Base-by-base conservation (phyloP, 495 filamentous ascomycete genomes). In the Xylaria bambusicola region DNA sequence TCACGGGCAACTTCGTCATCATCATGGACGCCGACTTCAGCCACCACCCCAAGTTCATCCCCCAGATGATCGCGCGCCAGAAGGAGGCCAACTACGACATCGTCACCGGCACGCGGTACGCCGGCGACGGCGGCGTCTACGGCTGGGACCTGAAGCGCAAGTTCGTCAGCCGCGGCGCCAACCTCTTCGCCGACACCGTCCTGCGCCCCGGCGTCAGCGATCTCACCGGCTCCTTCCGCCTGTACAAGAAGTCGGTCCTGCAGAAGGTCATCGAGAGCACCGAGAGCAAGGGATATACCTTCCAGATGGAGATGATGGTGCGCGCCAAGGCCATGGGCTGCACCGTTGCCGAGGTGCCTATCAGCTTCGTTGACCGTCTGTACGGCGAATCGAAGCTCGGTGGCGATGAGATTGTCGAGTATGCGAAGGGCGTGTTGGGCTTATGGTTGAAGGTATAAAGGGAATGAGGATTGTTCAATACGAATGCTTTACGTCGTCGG, bases 21-120 rank as follows among this genome's bases (percentile, higher is more conserved):
- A 98, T 98, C 81, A 98, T 98, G 94, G 94, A 98, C 79, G 94
- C 94, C 74, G 94, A 98, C 75, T 98, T 98, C 85, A 90, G 85
- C 69, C 95, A 98, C 80, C 94, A 98, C 77, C 92, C 92, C 68
- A 96, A 96, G 78, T 97, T 96, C 82, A 91, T 97, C 70, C 84
- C 90, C 55, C 78, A 87, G 66, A 95, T 97, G 91, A 90, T 96
- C 61, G 75, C 77, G 53, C 84, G 82, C 66, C 91, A 93, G 75
- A 79, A 80, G 74, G 72, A 69, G 21, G 79, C 75, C 62, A 84
- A 89, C 73, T 94, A 90, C 76, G 94, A 98, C 69, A 98, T 98
- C 68, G 94, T 98, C 9, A 97, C 92, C 21, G 94, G 93, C 38
- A 98, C 94, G 56, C 83, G 94, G 49, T 98, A 98, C 73, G 89